Evolutionary conservation across 2,329 filamentous ascomycete species (phyloP), one percentile per base, ranked within the genome.

Genomic region (Cercospora nicotianae): DNA sequence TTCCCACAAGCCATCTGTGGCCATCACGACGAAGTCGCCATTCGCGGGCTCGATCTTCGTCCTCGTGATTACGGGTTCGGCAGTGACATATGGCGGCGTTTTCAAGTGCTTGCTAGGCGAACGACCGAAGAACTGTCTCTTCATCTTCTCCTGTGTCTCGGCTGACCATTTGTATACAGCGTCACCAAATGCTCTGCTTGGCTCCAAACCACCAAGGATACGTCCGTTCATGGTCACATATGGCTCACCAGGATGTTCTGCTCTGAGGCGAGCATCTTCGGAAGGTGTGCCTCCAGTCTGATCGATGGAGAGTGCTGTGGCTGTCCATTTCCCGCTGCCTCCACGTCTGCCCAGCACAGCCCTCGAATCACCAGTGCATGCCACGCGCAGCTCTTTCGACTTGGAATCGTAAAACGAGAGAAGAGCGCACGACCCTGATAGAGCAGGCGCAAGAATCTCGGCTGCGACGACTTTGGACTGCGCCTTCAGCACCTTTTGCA

Each of bases 1-100:
- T 81, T 99, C 95, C 95, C 95, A 99, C 0, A 99, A 85, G 3
- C 95, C 95, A 77, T 99, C 95, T 0, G 95, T 97, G 23, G 95
- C 95, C 85, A 99, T 90, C 69, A 99, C 94, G 12, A 99, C 85
- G 75, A 99, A 99, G 78, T 99, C 95, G 57, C 94, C 94, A 70
- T 92, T 92, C 64, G 92, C 88, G 1, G 95, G 95, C 74, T 94
- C 86, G 63, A 99, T 90, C 79, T 95, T 91, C 57, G 94, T 98
- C 1, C 93, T 97, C 0, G 94, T 98, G 63, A 99, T 88, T 23
- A 98, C 86, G 2, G 95, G 95, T 80, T 99, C 96, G 1, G 95
- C 95, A 3, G 95, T 99, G 48, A 99, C 95, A 76, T 99, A 99
- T 0, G 95, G 95, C 8, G 95, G 95, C 0, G 94, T 97, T 80